Conservation (phyloP, 2,329 filamentous ascomycete genomes). For the Raffaelea ambrosiae region DNA sequence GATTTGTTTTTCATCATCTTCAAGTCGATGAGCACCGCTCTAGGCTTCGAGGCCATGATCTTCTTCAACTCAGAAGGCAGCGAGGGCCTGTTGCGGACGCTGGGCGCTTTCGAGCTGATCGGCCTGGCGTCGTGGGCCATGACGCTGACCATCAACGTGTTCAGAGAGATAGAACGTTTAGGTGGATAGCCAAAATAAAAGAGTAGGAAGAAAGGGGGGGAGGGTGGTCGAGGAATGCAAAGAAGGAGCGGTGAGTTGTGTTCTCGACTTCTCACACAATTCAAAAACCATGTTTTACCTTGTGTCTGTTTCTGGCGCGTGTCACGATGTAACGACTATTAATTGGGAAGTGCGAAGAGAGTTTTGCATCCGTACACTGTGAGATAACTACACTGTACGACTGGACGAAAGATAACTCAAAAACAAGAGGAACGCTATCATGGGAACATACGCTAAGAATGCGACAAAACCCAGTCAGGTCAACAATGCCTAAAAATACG, state of each 20-base stretch:
- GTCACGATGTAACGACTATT: no score
- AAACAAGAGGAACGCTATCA: background rate
- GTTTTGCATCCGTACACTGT: no score
- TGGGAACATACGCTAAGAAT: background rate
- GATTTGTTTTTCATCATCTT: slow-evolving; percentile 97
- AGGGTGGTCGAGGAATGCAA: background rate
- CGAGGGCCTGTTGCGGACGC: slow-evolving; percentile 10
- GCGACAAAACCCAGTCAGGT: no score
- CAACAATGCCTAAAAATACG: no score
- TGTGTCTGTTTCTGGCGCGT: no score
- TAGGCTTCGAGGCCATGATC: slow-evolving; percentile 38
- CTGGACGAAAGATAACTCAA: no score
- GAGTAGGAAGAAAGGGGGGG: background rate
- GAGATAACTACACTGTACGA: no score
- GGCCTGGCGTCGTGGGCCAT: slow-evolving; percentile 16
- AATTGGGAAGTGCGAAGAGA: no score
- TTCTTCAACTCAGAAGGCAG: slow-evolving; percentile 10
- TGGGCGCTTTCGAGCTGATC: slow-evolving; percentile 16
- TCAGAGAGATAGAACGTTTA: slow-evolving; percentile 16
- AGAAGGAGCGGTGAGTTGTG: no score
- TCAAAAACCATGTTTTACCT: no score
- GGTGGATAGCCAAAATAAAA: slow-evolving; percentile 7
- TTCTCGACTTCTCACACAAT: no score
- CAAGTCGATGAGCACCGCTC: slow-evolving; percentile 82
- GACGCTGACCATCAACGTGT: slow-evolving; percentile 17